Evolutionary conservation across 2,329 filamentous ascomycete species (phyloP).

Genomic region (Penicillium olsonii): DNA sequence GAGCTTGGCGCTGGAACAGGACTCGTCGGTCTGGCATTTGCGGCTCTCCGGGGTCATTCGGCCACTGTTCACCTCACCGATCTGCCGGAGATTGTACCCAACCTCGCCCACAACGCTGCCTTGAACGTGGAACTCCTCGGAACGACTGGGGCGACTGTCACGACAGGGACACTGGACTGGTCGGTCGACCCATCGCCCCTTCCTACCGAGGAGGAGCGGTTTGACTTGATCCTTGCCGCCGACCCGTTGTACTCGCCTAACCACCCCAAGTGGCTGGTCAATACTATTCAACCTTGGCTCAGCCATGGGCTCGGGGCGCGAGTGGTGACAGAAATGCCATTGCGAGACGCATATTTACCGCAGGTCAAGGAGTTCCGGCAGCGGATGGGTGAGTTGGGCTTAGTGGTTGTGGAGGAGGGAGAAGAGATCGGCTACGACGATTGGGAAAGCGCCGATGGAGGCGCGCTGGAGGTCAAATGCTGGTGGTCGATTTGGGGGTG

Average conservation of each 20-base stretch:
- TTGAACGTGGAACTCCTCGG: slow-evolving; percentile 62
- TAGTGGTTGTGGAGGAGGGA: slow-evolving; percentile 55
- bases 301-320: slow-evolving; percentile 58
- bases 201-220: slow-evolving; percentile 37
- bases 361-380: slow-evolving; percentile 66
- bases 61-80: slow-evolving; percentile 75
- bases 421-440: slow-evolving; percentile 51
- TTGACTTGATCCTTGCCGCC: slow-evolving; percentile 74
- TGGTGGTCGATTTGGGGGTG: slow-evolving; percentile 53
- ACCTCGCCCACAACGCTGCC: slow-evolving; percentile 72
- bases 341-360: slow-evolving; percentile 66
- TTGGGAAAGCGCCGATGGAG: slow-evolving; percentile 47
- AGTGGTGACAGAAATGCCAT: slow-evolving; percentile 77
- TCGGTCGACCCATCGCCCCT: slow-evolving; percentile 34
- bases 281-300: slow-evolving; percentile 70
- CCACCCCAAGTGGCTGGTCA: slow-evolving; percentile 73
- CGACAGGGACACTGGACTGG: slow-evolving; percentile 75
- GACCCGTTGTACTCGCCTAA: slow-evolving; percentile 85
- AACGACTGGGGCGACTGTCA: slow-evolving; percentile 57
- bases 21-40: slow-evolving; percentile 83
- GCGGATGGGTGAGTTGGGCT: slow-evolving; percentile 59
- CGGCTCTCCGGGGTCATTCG: slow-evolving; percentile 61
- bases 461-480: slow-evolving; percentile 45
- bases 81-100: slow-evolving; percentile 77
- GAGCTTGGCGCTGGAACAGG: slow-evolving; percentile 91